Percentiles rank a stretch among this genome's conserved stretches.
phyloP scores from a whole-genome alignment of 208 protist species.

The Crithidia bombi region DNA sequence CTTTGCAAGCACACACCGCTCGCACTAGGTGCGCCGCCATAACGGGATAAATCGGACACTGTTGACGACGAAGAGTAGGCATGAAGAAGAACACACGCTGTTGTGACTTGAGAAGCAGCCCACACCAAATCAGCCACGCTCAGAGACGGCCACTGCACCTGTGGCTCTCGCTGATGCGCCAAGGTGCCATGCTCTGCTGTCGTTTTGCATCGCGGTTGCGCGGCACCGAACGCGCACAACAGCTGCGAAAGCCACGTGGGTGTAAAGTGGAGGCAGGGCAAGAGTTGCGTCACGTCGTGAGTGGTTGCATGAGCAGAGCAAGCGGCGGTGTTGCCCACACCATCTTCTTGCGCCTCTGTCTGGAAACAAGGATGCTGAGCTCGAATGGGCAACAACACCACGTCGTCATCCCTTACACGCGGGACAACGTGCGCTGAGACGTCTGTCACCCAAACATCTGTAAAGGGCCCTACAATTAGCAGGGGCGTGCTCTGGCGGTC shows the following conservation, averaged over 20 bases:
- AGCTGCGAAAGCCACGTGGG: conserved; percentile 31
- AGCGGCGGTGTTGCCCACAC: neutral
- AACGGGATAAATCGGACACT: no score
- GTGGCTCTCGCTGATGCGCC: neutral
- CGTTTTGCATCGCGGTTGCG: neutral
- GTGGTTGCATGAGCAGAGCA: neutral
- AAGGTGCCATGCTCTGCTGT: neutral
- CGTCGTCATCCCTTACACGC: no score
- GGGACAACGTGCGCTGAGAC: conserved; percentile 4
- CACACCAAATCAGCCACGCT: conserved; percentile 6
- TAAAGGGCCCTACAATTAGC: conserved; percentile 9
- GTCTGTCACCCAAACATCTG: conserved; percentile 26
- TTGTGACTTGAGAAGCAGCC: conserved; percentile 13
- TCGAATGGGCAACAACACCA: no score
- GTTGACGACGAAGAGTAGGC: neutral
- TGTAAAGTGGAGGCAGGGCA: conserved; percentile 16
- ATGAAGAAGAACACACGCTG: conserved; percentile 15
- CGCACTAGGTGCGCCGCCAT: no score
- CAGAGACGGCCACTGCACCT: conserved; percentile 14
- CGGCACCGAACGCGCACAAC: conserved; percentile 16
- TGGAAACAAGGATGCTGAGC: no score
- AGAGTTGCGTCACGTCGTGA: neutral
- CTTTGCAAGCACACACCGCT: conserved; percentile 22
- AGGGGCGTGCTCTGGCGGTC: no score
- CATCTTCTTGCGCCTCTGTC: neutral